Conservation (phyloP, 805 yeast species). For the Wickerhamia fluorescens region DNA sequence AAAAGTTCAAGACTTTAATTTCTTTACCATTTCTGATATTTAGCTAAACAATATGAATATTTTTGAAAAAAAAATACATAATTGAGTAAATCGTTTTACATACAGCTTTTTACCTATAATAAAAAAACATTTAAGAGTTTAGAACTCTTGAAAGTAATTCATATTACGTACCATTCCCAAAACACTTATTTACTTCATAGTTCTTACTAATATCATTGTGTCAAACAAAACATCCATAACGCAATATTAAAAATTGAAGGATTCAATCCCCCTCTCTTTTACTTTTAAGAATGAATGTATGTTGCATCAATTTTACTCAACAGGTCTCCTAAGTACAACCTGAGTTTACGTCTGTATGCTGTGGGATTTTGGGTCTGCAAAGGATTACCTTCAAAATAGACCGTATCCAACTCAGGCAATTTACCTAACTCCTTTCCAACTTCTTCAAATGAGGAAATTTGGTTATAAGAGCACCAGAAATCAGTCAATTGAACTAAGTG, state of each 20-base stretch:
- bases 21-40: too few species aligned
- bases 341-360: conserved; percentile 77
- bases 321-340: conserved; percentile 62
- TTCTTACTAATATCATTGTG: too few species aligned
- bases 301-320: conserved; percentile 89
- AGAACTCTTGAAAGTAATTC: too few species aligned
- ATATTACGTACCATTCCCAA: too few species aligned
- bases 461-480: conserved; percentile 86
- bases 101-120: too few species aligned
- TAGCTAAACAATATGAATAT: too few species aligned
- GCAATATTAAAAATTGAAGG: conserved; percentile 1
- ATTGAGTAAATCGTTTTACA: too few species aligned
- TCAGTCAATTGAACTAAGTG: conserved; percentile 76
- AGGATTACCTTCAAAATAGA: conserved; percentile 92
- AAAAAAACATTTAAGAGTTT: too few species aligned
- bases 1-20: too few species aligned
- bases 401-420: conserved; percentile 68
- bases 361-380: conserved; percentile 67
- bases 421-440: conserved; percentile 58
- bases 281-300: conserved; percentile 36
- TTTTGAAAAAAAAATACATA: too few species aligned
- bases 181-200: too few species aligned
- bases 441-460: conserved; percentile 60
- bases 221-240: conserved; percentile 2
- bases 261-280: too few species aligned